Evolutionary conservation across 2,329 filamentous ascomycete species (phyloP), one percentile per base, ranked within the genome.

Genomic region (Phaeosphaeria sp.): DNA sequence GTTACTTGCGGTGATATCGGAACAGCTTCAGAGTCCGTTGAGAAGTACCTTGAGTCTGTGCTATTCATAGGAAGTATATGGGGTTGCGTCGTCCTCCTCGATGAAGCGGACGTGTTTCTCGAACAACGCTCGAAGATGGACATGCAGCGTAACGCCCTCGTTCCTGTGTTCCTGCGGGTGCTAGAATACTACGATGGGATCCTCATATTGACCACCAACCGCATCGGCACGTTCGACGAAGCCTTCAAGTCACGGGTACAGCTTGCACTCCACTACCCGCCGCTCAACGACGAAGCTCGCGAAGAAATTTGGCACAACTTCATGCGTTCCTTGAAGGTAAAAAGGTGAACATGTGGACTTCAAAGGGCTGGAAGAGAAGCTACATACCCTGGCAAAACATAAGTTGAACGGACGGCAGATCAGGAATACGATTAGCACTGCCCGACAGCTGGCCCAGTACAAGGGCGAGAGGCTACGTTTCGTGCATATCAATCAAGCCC

Each of bases 101-200:
- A 68, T 45, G 65, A 66, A 27, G 64, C 64, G n/a, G 65, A 87
- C 55, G 83, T 87, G 13, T 87, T 85, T 72, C 80, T 87, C 11
- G 83, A 85, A 71, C 71, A 79, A 47, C 81, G 85, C 1, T 62
- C 49, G 8, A 15, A 45, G 15, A 56, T 49, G 8, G 60, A 66
- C 39, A 47, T 71, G 15, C 56, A 68, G 39, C 57, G 68, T 11
- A 70, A 71, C 40, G 63, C 59, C 15, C 56, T 70, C 2, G 66
- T 72, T 17, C 65, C 66, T 2, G 63, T 69, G 1, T 62, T 72
- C 49, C 66, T 81, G 2, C 72, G 79, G 3, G 60, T 73, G 0
- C 64, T 81, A 20, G 79, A 81, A 48, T 81, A 81, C 59, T 80
- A 77, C 61, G 63, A 72, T 22, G 80, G 80, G 7, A 77, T 81